Evolutionary conservation across 2,329 filamentous ascomycete genomes (phyloP).

Genomic region (Xylariomycetidae sp.): DNA sequence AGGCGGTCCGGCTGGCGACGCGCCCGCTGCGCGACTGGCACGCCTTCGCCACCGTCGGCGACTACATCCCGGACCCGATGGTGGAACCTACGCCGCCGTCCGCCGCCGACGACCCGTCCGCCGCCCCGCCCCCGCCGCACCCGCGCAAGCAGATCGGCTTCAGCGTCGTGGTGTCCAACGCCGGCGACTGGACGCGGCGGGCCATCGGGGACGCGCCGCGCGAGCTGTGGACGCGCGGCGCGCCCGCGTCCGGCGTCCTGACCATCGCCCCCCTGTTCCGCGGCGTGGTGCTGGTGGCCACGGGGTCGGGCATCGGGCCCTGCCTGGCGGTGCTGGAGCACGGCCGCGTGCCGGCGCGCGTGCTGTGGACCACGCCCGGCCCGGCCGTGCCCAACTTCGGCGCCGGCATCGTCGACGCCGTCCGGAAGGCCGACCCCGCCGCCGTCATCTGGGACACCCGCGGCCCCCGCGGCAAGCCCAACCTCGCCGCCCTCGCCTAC

Average conservation of each 20-base stretch:
- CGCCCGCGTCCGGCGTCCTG: slow-evolving; percentile 61
- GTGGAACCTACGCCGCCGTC: too few relatives aligned
- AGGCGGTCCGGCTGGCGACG: slow-evolving; percentile 54
- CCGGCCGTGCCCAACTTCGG: slow-evolving; percentile 62
- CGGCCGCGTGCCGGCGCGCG: slow-evolving; percentile 47
- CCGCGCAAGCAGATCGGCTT: slow-evolving; percentile 53
- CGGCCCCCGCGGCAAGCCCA: slow-evolving; percentile 49
- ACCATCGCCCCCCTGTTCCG: slow-evolving; percentile 61
- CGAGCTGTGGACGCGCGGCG: slow-evolving; percentile 61
- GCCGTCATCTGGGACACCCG: slow-evolving; percentile 65
- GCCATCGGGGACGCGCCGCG: slow-evolving; percentile 57
- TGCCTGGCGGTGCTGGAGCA: slow-evolving; percentile 14
- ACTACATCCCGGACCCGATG: too few relatives aligned
- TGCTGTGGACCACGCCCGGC: slow-evolving; percentile 62
- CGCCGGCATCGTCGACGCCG: slow-evolving; percentile 44
- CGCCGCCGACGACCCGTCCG: slow-evolving; percentile 32
- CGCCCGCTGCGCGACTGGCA: slow-evolving; percentile 66
- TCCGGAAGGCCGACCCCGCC: slow-evolving; percentile 51
- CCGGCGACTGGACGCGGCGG: slow-evolving; percentile 66
- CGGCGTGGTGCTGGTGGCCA: slow-evolving; percentile 60
- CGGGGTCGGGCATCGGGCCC: slow-evolving; percentile 68
- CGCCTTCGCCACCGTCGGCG: slow-evolving; percentile 69
- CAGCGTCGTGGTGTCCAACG: slow-evolving; percentile 64
- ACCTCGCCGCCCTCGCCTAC: slow-evolving; percentile 43
- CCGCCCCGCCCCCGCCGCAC: too few relatives aligned